A percentile compares a stretch with the other conserved stretches of the same genome.
phyloP scores from a whole-genome alignment of 1,139 yeast genomes.

The Yamadazyma taylorii region DNA sequence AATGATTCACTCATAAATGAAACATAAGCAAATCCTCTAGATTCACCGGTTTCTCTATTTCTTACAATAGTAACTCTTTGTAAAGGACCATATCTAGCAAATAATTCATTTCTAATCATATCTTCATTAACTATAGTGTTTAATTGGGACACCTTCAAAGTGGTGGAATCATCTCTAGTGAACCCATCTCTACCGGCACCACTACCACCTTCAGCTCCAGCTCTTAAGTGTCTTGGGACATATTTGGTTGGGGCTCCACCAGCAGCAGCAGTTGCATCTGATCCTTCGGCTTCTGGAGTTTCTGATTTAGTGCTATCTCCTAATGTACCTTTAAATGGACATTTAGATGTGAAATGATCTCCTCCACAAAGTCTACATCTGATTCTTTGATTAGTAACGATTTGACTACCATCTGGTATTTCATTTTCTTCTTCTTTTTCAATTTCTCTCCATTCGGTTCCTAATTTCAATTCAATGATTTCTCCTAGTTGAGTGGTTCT shows the following conservation, averaged over 20 bases:
- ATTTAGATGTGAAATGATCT: constrained; percentile 88
- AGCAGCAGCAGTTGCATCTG: constrained; percentile 30
- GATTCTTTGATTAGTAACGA: constrained; percentile 49
- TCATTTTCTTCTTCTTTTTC: constrained; percentile 57
- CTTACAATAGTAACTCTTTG: constrained; percentile 83
- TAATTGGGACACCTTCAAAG: constrained; percentile 90
- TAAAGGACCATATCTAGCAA: constrained; percentile 70
- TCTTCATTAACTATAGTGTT: constrained; percentile 84
- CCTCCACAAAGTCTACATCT: constrained; percentile 93
- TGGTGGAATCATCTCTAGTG: constrained; percentile 79
- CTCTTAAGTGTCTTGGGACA: constrained; percentile 79
- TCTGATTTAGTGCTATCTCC: constrained; percentile 44
- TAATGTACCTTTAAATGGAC: constrained; percentile 94
- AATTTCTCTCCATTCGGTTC: constrained; percentile 71
- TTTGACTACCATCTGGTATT: constrained; percentile 51
- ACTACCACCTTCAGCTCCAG: constrained; percentile 53
- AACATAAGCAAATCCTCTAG: constrained; percentile 97
- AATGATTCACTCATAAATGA: constrained; percentile 66
- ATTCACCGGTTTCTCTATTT: constrained; percentile 91
- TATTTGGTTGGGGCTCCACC: constrained; percentile 44
- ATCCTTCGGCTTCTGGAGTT: constrained; percentile 29
- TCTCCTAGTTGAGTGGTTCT: constrained; percentile 91
- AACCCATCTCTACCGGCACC: constrained; percentile 46
- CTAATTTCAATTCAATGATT: constrained; percentile 67
- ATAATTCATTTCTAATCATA: constrained; percentile 71